Base-by-base conservation (phyloP, 768 basidiomycete species). In the Floccularia luteovirens region DNA sequence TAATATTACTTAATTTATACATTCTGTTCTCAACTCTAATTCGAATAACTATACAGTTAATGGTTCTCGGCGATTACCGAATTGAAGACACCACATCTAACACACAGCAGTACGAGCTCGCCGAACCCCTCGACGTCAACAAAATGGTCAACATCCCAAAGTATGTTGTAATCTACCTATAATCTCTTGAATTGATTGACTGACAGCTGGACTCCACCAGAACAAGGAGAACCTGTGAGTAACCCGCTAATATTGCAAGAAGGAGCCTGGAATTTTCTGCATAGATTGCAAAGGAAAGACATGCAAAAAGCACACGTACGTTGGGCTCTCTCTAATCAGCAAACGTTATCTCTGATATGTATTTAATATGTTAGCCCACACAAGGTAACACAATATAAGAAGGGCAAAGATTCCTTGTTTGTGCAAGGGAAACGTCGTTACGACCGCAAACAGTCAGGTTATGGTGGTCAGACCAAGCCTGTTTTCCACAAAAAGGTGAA, bases 341-440 rank as follows among this genome's bases (percentile, higher is more conserved):
- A n/a, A n/a, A n/a, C 28, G 12, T 3, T 12, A 31, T 31, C 12
- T 31, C 2, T 31, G 12, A 3, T n/a, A 16, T 11, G 33, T 35
- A 16, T 35, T 13, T 35, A 20, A 19, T 16, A 31, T 16, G 3
- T 35, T 58, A 92, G 90, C 48, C 93, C 93, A 43, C 94, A 98
- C 74, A 99, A 99, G 69, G 94, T 99, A 57, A 97, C 94, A 44
- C 94, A 99, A 65, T 99, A 98, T 80, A 99, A 99, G 84, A 96
- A 90, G 79, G 96, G 96, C 62, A 98, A 99, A 72, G 94, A 90
- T 62, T 98, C 96, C 44, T 70, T 93, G 48, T 88, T 89, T 62
- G 96, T 90, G 38, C 94, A 99, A 72, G 96, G 96, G 72, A 98
- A 99, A 82, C 88, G 96, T 58, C 91, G 96, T 73, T 98, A 99